Percentiles rank a stretch among this genome's conserved stretches.
Evolutionary conservation across 148 eudicot species (phyloP).

Genomic region (Rhododendron ovatum): DNA sequence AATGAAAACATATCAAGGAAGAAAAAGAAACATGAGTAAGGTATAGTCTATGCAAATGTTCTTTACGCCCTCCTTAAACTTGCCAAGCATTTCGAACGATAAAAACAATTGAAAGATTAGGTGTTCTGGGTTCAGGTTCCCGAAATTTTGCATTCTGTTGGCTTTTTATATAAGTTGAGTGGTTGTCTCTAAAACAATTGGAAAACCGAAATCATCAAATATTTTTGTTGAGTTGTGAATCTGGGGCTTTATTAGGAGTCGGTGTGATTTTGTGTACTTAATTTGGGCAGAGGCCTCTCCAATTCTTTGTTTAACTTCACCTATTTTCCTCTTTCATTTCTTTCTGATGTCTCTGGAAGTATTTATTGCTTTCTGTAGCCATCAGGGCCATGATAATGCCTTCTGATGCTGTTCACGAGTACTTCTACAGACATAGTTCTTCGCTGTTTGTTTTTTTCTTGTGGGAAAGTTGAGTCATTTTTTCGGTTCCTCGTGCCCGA

Average conservation of each 20-base stretch:
- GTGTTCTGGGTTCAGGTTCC: neutral
- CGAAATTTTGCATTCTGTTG: neutral
- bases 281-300: neutral
- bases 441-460: neutral
- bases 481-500: neutral
- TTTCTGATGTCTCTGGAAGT: neutral
- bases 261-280: neutral
- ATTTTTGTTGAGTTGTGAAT: neutral
- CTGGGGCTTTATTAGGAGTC: neutral
- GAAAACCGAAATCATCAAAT: neutral
- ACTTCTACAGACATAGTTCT: neutral
- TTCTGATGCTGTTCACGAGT: neutral
- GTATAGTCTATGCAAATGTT: neutral
- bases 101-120: neutral
- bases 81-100: neutral
- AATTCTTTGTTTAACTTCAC: neutral
- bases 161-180: neutral
- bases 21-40: conserved; percentile 19
- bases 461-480: neutral
- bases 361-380: neutral
- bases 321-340: neutral
- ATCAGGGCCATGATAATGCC: neutral
- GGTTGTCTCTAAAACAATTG: neutral
- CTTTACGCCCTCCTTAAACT: neutral
- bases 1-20: conserved; percentile 49